Evolutionary conservation across 495 filamentous ascomycete species (phyloP), one percentile per base, ranked within the genome.

Genomic region (Penicillium alfredii): DNA sequence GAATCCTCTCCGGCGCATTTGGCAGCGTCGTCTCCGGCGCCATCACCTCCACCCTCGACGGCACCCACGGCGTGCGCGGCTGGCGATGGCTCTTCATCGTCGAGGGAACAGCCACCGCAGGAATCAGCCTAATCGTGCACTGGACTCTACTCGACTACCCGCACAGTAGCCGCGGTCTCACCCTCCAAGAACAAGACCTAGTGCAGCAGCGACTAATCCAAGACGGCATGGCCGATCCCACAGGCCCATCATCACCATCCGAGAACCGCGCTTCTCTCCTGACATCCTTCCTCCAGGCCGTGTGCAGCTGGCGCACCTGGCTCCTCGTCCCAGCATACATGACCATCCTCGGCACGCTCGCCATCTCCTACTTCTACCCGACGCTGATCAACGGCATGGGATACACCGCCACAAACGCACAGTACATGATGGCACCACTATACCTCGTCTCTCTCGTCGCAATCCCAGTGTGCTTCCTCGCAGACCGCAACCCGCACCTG

Each of bases 1-100:
- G 60, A 0, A 62, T 69, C 12, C 56, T 42, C 1, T 40, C 61
- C 3, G 67, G 67, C 18, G 68, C 68, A 1, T 68, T 71, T 30
- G 68, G 66, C 6, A 59, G 66, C 4, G 38, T 72, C 20, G 45
- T 73, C 18, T 68, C 71, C 0, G 61, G 60, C 1, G 66, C 49
- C 1, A 67, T 67, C 30, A 61, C 53, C 3, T 47, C 45, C 4
- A 51, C 54, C 23, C 35, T 69, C 3, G 62, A 69, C 18, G 61
- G 56, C 12, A 40, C 40, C 7, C 50, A 58, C 35, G 66, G 68
- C 0, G 51, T 73, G 11, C 39, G 40, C 12, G 69, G 68, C 0
- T 73, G 68, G 69, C 39, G 66, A 15, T 70, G 66, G 66, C 49
- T 71, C 0, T 63, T 55, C 30, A 58, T 63, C 26, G 45, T 58